Conservation (phyloP, 768 basidiomycete genomes). For the Leucocoprinus sp. region DNA sequence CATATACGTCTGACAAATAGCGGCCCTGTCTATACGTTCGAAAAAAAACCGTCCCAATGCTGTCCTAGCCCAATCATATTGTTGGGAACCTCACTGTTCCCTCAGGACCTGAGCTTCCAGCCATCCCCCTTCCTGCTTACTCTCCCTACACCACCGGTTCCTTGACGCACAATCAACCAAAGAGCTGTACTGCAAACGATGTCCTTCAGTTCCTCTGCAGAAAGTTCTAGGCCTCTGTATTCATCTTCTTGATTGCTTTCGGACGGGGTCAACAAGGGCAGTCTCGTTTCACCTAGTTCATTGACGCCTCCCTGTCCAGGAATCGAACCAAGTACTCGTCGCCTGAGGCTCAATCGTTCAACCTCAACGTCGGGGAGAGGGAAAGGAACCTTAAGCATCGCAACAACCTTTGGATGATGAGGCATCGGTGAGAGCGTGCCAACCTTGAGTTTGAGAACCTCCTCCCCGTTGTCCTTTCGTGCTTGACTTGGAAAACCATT, state of each 20-base stretch:
- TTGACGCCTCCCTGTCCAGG: constrained; percentile 16
- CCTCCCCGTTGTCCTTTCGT: constrained; percentile 11
- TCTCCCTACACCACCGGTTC: constrained; percentile 85
- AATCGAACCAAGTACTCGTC: constrained; percentile 23
- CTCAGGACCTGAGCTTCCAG: constrained; percentile 61
- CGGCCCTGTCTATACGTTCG: too few relatives aligned
- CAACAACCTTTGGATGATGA: constrained; percentile 93
- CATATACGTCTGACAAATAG: too few relatives aligned
- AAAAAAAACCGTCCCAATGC: too few relatives aligned
- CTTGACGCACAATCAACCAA: constrained; percentile 89
- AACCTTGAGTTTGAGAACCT: constrained; percentile 51
- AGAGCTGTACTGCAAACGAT: constrained; percentile 79
- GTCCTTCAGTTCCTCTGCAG: constrained; percentile 92
- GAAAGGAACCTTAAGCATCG: constrained; percentile 85
- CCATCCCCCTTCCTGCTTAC: constrained; percentile 72
- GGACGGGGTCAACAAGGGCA: constrained; percentile 14
- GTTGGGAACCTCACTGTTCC: neutral
- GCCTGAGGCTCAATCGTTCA: constrained; percentile 45
- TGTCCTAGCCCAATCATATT: too few relatives aligned
- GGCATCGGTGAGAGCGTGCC: constrained; percentile 87
- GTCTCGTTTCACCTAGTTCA: constrained; percentile 3
- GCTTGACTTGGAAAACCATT: constrained; percentile 2
- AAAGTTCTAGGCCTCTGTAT: constrained; percentile 49
- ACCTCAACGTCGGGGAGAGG: constrained; percentile 79
- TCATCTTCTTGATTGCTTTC: constrained; percentile 14